Conservation (phyloP, 352 stramenopile genomes). For the Aphanomyces cochlioides region DNA sequence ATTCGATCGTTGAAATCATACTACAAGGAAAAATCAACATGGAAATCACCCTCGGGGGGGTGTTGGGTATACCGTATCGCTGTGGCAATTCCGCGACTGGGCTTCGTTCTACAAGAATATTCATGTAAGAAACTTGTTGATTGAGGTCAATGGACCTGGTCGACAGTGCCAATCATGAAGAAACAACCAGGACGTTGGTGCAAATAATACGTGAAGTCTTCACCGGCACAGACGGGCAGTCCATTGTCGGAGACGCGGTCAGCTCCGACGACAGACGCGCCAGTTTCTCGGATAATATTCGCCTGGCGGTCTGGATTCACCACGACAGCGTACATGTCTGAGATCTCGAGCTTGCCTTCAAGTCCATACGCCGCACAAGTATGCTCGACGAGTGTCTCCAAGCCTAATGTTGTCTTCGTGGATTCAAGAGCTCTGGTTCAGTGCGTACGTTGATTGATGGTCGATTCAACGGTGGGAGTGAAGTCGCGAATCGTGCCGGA, state of each 20-base stretch:
- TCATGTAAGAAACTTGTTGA: background rate
- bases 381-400: constrained; percentile 77
- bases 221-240: constrained; percentile 87
- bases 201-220: constrained; percentile 93
- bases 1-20: constrained; percentile 1
- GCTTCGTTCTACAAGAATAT: background rate
- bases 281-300: constrained; percentile 62
- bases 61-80: background rate
- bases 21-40: background rate
- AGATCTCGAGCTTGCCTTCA: constrained; percentile 55
- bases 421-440: background rate
- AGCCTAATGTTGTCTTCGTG: constrained; percentile 30
- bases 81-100: background rate
- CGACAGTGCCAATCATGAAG: constrained; percentile 50
- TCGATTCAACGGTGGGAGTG: constrained; percentile 74
- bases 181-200: constrained; percentile 77
- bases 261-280: constrained; percentile 48
- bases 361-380: constrained; percentile 78
- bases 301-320: constrained; percentile 75
- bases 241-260: constrained; percentile 62
- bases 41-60: background rate
- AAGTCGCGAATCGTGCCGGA: constrained; percentile 92
- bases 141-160: background rate
- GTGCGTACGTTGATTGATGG: constrained; percentile 62
- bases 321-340: constrained; percentile 64